phyloP scores from a whole-genome alignment of 176 grass and related monocot genomes.

The Oryza meyeriana region DNA sequence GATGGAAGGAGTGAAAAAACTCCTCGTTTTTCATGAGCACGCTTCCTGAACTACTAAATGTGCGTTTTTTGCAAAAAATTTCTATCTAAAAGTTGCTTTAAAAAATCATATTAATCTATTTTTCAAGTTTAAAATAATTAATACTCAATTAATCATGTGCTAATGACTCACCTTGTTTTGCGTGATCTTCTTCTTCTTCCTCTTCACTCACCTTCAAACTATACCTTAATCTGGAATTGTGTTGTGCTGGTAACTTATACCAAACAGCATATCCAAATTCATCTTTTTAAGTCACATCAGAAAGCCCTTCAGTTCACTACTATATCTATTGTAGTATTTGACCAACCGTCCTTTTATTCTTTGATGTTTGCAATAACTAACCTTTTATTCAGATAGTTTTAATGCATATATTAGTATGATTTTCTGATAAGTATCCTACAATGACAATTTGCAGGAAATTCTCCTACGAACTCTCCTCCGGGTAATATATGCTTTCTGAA shows the following conservation, averaged over 20 bases:
- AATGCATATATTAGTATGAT: neutral
- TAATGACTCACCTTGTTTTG: too few relatives aligned
- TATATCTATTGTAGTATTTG: neutral
- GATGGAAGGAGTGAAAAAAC: too few relatives aligned
- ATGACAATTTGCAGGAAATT: conserved; percentile 23
- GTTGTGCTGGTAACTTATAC: neutral
- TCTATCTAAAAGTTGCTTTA: too few relatives aligned
- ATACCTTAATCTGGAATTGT: neutral
- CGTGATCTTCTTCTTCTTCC: too few relatives aligned
- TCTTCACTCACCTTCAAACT: too few relatives aligned
- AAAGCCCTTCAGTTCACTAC: neutral
- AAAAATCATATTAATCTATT: too few relatives aligned
- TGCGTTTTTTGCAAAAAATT: too few relatives aligned
- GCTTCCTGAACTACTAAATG: too few relatives aligned
- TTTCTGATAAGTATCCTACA: conserved; percentile 1
- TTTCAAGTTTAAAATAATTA: too few relatives aligned
- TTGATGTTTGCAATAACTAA: neutral
- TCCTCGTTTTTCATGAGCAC: too few relatives aligned
- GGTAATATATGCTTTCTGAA: conserved; percentile 29
- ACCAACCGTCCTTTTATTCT: neutral
- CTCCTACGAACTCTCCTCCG: conserved; percentile 34
- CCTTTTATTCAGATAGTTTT: conserved; percentile 14
- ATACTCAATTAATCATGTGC: too few relatives aligned
- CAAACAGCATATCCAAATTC: neutral
- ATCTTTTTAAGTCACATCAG: neutral